Evolutionary conservation across 1,284 basidiomycete species (phyloP).

Genomic region (Apiotrichum porosum): DNA sequence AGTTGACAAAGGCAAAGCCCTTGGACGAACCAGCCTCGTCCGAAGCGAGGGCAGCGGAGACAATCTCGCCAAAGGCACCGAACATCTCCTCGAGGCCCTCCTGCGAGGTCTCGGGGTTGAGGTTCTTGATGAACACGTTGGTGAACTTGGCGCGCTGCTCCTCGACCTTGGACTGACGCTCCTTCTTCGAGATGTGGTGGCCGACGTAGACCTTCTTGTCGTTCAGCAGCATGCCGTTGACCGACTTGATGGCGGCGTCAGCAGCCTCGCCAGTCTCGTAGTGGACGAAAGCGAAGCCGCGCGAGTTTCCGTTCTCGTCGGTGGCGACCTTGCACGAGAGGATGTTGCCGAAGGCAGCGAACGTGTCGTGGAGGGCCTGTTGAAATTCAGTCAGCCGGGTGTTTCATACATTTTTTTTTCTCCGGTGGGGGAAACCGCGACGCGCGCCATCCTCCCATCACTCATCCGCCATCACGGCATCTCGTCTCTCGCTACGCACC

Average conservation of each 20-base stretch:
- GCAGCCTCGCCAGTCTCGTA: constrained; percentile 98
- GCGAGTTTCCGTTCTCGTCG: constrained; percentile 85
- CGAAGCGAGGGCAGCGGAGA: constrained; percentile 75
- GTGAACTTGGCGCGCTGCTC: constrained; percentile 96
- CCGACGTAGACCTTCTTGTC: constrained; percentile 99
- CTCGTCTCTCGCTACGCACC: constrained; percentile 56
- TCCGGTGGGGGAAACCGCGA: no score
- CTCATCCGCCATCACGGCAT: no score
- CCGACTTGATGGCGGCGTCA: constrained; percentile 92
- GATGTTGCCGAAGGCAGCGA: constrained; percentile 97
- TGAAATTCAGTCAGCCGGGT: background rate
- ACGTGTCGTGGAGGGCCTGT: constrained; percentile 96
- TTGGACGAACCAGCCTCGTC: constrained; percentile 83
- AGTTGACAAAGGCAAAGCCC: constrained; percentile 99
- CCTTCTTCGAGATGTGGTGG: constrained; percentile 96
- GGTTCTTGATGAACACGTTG: constrained; percentile 98
- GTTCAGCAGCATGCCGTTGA: constrained; percentile 98
- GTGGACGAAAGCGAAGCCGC: constrained; percentile 77
- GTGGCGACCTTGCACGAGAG: constrained; percentile 99
- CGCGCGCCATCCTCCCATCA: background rate
- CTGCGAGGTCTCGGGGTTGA: constrained; percentile 75
- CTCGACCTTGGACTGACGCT: constrained; percentile 96
- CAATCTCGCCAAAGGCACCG: constrained; percentile 72
- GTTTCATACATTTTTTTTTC: no score
- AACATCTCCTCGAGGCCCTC: constrained; percentile 87